Evolutionary conservation across 208 protist species (phyloP).

Genomic region (Trypanosoma platydactyli): DNA sequence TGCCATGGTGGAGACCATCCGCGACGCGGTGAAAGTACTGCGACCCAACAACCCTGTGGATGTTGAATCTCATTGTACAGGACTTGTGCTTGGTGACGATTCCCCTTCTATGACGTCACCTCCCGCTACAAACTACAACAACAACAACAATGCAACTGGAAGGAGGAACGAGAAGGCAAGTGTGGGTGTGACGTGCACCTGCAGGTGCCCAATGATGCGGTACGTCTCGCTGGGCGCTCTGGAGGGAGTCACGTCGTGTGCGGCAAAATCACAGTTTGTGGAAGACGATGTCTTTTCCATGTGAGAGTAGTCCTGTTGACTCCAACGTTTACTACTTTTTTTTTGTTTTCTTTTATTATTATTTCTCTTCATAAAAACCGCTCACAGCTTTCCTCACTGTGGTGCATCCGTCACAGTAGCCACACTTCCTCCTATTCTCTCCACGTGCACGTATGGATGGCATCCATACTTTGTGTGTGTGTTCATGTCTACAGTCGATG

Average conservation of each 20-base stretch:
- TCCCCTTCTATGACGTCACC: background rate
- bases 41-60: background rate
- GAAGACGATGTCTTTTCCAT: constrained; percentile 37
- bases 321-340: no score
- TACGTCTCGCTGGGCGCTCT: constrained; percentile 2
- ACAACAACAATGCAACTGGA: background rate
- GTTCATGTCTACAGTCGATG: no score
- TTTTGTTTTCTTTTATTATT: background rate
- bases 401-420: no score
- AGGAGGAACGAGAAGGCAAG: background rate
- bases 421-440: no score
- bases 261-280: constrained; percentile 5
- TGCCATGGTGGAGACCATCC: constrained; percentile 9
- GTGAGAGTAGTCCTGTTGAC: constrained; percentile 14
- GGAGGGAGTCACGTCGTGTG: background rate
- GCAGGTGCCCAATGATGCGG: background rate
- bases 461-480: no score
- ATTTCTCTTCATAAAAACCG: no score
- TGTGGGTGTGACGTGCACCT: constrained; percentile 5
- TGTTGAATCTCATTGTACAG: background rate
- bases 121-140: background rate
- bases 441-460: no score
- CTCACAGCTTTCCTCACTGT: no score
- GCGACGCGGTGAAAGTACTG: background rate
- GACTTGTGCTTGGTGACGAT: constrained; percentile 11